Evolutionary conservation across 139 green algal species (phyloP).

Genomic region (Coelastrella sp.): DNA sequence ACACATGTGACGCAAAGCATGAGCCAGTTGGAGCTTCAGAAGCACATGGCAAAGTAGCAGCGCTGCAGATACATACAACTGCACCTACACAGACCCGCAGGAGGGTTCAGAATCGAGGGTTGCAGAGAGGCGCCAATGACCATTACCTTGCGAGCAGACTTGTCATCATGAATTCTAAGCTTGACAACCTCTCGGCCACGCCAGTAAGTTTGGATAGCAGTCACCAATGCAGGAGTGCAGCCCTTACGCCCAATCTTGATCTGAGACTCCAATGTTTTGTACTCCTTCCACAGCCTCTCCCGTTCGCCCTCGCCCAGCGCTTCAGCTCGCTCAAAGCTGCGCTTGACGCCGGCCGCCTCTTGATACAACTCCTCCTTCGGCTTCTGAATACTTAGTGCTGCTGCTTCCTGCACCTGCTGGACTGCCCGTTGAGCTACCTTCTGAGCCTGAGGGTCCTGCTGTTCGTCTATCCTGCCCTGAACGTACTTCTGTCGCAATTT

Average conservation of each 20-base stretch:
- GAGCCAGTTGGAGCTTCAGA: no score
- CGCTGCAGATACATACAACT: not conserved
- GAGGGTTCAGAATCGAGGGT: no score
- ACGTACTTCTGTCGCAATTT: not conserved
- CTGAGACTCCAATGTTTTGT: not conserved
- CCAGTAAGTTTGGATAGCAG: not conserved
- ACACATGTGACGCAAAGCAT: no score
- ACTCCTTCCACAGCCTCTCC: slow-evolving; percentile 7
- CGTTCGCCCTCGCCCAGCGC: slow-evolving; percentile 31
- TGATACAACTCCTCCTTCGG: not conserved
- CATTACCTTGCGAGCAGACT: not conserved
- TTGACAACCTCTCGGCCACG: slow-evolving; percentile 16
- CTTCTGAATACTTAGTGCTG: slow-evolving; percentile 12
- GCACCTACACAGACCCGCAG: no score
- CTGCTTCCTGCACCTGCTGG: not conserved
- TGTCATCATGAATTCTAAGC: slow-evolving; percentile 37
- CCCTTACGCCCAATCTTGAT: slow-evolving; percentile 35
- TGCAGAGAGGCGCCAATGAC: no score
- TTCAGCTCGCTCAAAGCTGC: slow-evolving; percentile 28
- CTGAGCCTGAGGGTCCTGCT: not conserved
- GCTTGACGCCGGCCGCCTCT: slow-evolving; percentile 8
- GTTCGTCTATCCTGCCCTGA: not conserved
- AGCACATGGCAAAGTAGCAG: no score
- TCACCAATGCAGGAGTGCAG: not conserved
- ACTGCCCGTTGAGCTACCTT: not conserved